Evolutionary conservation across 2,329 filamentous ascomycete species (phyloP), one percentile per base, ranked within the genome.

Genomic region (Neonectria coccinea): DNA sequence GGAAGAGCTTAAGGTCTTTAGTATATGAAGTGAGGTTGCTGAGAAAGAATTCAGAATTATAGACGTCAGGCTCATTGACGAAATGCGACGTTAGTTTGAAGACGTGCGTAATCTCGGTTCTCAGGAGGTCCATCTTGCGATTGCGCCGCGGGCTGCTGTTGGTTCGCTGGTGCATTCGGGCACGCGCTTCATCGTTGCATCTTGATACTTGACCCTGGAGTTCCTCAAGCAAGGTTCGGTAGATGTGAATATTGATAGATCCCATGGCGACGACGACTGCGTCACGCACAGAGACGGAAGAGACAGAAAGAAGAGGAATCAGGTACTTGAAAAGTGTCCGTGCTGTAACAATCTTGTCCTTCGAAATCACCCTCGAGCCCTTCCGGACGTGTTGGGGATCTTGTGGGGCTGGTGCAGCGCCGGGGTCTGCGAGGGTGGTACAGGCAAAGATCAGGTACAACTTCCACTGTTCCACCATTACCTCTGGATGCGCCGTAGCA

Each of bases 391-490:
- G 95, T 68, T 97, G 91, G 2, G 83, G 82, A 31, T 90, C 83
- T 59, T 89, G 87, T 4, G 78, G 69, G 1, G 76, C 68, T 18
- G 75, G 76, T 22, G 85, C 84, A 60, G 84, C 88, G 10, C 93
- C 93, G 10, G 93, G 88, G 70, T 96, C 96, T 41, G 92, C 94
- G 61, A 99, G 84, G 0, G 96, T 98, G 10, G 95, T 97, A 79
- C 97, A 99, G 10, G 95, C 96, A 81, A 99, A 97, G 59, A 97
- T 94, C 27, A 99, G 85, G 77, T 98, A 98, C 2, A 98, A 83
- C 79, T 97, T 98, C 95, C 95, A 99, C 77, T 99, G 96, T 78
- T 98, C 97, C 63, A 99, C 89, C 62, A 97, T 85, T 22, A 97
- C 89, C 72, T 97, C 94, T 0, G 94, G 92, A 18, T 94, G 91